A percentile compares a stretch with the other conserved stretches of the same genome.
These are phyloP conservation scores for Acrodontium crateriforme DNA, from an alignment of 2,329 filamentous ascomycete species.

Conservation along the genomic window DNA sequence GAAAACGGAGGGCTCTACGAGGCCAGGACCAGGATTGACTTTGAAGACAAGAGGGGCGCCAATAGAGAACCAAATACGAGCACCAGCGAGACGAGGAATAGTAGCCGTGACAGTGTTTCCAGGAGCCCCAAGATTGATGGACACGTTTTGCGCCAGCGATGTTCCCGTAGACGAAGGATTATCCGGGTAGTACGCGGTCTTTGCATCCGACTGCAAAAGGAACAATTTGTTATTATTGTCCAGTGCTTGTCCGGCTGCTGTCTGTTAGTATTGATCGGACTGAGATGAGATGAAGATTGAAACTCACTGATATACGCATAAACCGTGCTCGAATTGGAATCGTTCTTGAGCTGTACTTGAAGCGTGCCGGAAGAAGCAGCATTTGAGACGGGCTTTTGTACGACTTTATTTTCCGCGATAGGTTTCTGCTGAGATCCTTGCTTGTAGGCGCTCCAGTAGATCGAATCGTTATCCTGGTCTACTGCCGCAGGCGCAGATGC, in stretches of 20 bases:
- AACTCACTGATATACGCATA: constrained; percentile 37
- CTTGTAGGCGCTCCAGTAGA: too few species aligned
- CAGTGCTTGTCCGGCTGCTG: constrained; percentile 20
- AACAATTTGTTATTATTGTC: constrained; percentile 21
- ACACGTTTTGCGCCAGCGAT: constrained; percentile 25
- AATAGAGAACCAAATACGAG: constrained; percentile 24
- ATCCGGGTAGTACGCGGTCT: constrained; percentile 22
- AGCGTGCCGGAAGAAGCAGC: constrained; percentile 16
- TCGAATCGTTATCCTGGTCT: too few species aligned
- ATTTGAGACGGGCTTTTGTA: background rate
- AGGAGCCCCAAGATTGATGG: constrained; percentile 29
- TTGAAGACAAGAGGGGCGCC: constrained; percentile 20
- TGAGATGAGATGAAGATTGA: background rate
- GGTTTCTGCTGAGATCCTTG: background rate
- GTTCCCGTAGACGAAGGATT: constrained; percentile 21
- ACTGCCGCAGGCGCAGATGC: too few species aligned
- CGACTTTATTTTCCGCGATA: constrained; percentile 1
- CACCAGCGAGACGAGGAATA: constrained; percentile 24
- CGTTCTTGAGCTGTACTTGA: constrained; percentile 19
- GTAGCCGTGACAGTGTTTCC: constrained; percentile 20
- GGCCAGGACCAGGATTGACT: constrained; percentile 23
- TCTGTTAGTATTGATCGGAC: background rate
- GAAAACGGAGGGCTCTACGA: constrained; percentile 24
- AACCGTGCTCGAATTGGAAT: constrained; percentile 18
- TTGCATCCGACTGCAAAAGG: constrained; percentile 21